Evolutionary conservation across 257 asterid species (phyloP).

Genomic region (Coffea canephora): DNA sequence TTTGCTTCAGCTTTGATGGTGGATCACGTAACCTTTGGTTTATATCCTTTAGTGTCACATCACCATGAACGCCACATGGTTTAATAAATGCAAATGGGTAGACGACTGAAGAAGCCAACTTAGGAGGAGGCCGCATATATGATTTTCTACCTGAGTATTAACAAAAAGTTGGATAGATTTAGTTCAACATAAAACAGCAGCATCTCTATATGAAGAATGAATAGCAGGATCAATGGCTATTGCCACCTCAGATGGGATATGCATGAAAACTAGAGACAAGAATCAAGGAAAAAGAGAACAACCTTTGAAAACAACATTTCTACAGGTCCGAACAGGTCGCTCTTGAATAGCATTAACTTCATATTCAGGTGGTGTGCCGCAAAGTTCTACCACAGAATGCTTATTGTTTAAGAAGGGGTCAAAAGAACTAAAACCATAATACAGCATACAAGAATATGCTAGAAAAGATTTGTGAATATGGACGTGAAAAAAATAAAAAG

Average conservation of each 20-base stretch:
- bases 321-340: constrained; percentile 43
- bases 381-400: constrained; percentile 47
- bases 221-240: not conserved
- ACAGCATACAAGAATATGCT: constrained; percentile 1
- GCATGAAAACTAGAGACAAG: not conserved
- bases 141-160: constrained; percentile 66
- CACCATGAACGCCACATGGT: constrained; percentile 79
- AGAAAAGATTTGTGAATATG: not conserved
- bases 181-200: not conserved
- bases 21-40: constrained; percentile 71
- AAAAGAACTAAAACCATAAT: not conserved
- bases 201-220: not conserved
- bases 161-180: not conserved
- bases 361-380: constrained; percentile 36
- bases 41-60: constrained; percentile 81
- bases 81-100: constrained; percentile 78
- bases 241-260: not conserved
- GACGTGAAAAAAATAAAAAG: no score
- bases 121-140: constrained; percentile 60
- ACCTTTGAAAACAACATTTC: constrained; percentile 75
- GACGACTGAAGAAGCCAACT: constrained; percentile 53
- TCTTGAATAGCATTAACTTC: constrained; percentile 40
- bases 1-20: constrained; percentile 43
- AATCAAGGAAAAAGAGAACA: not conserved
- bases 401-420: not conserved